Percentiles rank a stretch among this genome's conserved stretches.
Evolutionary conservation across 192 early-diverging fungal genomes (phyloP).

Genomic region (Linnemannia elongata): DNA sequence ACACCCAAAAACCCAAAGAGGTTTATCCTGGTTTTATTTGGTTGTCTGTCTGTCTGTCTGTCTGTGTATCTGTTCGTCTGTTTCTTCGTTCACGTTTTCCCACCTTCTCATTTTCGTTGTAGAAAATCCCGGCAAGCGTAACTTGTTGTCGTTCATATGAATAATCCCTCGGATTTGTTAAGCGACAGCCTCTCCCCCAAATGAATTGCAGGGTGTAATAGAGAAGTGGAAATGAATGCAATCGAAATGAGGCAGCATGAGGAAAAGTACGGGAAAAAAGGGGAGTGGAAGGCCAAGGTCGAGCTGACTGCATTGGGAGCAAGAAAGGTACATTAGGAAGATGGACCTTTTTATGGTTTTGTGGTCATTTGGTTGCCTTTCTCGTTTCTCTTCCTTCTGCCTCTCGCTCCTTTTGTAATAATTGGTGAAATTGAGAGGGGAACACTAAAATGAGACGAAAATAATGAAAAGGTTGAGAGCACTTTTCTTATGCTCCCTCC

Average conservation of each 20-base stretch:
- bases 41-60: too few relatives aligned
- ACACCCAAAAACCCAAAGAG: too few relatives aligned
- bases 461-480: not conserved
- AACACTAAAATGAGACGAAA: not conserved
- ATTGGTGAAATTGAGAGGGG: not conserved
- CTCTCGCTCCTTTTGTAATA: not conserved
- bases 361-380: not conserved
- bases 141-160: not conserved
- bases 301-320: not conserved
- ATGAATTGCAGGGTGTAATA: not conserved
- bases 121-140: not conserved
- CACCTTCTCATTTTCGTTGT: too few relatives aligned
- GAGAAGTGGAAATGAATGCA: not conserved
- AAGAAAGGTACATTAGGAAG: not conserved
- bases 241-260: not conserved
- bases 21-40: too few relatives aligned
- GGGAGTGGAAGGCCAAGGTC: not conserved
- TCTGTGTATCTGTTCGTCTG: too few relatives aligned
- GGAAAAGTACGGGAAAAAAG: not conserved
- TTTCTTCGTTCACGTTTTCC: too few relatives aligned
- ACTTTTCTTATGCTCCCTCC: not conserved
- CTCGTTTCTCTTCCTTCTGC: too few relatives aligned
- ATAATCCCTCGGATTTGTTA: not conserved
- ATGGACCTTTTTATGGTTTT: constrained; percentile 6
- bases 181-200: not conserved